Percentiles rank a stretch among this genome's conserved stretches.
Evolutionary conservation across 2,329 filamentous ascomycete species (phyloP).

Genomic region (Rachicladosporium sp.): DNA sequence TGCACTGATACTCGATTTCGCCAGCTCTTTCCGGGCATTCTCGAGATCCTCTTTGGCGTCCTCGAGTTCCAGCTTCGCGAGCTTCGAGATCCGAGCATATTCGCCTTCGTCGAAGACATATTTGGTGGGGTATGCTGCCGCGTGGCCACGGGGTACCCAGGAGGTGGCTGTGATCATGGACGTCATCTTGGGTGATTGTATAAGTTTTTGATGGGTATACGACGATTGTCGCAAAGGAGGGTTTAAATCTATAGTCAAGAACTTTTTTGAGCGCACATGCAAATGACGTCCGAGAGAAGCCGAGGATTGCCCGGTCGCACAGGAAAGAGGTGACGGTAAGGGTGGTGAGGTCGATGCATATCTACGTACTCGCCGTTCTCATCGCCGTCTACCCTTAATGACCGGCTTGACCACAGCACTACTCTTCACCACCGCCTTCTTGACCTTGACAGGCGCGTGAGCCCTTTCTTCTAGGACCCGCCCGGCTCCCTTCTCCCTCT

Average conservation of each 20-base stretch:
- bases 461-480: not conserved
- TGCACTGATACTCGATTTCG: conserved; percentile 21
- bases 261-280: too few species aligned
- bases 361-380: not conserved
- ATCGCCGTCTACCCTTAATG: conserved; percentile 8
- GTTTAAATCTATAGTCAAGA: too few species aligned
- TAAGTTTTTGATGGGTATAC: too few species aligned
- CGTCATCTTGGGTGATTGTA: conserved; percentile 19
- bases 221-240: too few species aligned
- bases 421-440: conserved; percentile 13
- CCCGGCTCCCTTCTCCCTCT: conserved; percentile 6
- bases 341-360: too few species aligned
- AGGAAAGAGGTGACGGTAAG: too few species aligned
- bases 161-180: conserved; percentile 45
- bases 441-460: conserved; percentile 5
- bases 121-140: conserved; percentile 36
- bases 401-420: conserved; percentile 20
- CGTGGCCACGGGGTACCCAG: conserved; percentile 41
- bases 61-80: conserved; percentile 59
- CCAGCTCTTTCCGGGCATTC: conserved; percentile 44
- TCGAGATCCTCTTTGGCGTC: conserved; percentile 81
- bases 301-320: too few species aligned
- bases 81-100: conserved; percentile 37
- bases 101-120: conserved; percentile 41
- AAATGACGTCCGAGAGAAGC: too few species aligned